Percentiles rank a stretch among this genome's conserved stretches.
These are phyloP conservation scores for Luvunga scandens DNA, from an alignment of 345 rosid genomes.

Conservation along the genomic window DNA sequence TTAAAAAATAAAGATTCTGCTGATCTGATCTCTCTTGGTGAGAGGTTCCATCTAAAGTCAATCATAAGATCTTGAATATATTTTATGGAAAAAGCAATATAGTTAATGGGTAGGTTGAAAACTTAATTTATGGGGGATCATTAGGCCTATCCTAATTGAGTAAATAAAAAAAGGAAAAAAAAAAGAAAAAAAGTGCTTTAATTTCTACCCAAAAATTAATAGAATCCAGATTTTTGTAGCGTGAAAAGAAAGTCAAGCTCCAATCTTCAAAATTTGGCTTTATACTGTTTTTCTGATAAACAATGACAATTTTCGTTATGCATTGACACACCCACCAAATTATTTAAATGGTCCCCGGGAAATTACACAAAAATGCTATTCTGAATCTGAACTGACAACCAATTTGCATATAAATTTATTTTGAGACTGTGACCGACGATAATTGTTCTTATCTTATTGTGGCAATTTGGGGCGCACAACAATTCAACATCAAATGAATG, in stretches of 20 bases:
- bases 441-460: neutral
- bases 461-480: no score
- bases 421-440: neutral
- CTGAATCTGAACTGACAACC: slow-evolving; percentile 1
- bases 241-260: neutral
- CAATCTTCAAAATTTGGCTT: neutral
- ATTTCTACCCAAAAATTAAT: neutral
- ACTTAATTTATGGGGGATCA: neutral
- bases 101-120: neutral
- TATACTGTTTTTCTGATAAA: slow-evolving; percentile 6
- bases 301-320: neutral
- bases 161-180: neutral
- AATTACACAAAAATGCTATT: neutral
- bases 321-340: neutral
- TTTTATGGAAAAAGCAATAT: neutral
- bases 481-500: no score
- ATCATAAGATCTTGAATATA: neutral
- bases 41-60: slow-evolving; percentile 1
- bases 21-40: neutral
- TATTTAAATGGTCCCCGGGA: neutral
- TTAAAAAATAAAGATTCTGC: neutral
- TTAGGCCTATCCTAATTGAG: neutral
- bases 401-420: no score
- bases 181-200: neutral
- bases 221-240: neutral